Evolutionary conservation across 192 early-diverging fungal genomes (phyloP).

Genomic region (Dissophora ornata): DNA sequence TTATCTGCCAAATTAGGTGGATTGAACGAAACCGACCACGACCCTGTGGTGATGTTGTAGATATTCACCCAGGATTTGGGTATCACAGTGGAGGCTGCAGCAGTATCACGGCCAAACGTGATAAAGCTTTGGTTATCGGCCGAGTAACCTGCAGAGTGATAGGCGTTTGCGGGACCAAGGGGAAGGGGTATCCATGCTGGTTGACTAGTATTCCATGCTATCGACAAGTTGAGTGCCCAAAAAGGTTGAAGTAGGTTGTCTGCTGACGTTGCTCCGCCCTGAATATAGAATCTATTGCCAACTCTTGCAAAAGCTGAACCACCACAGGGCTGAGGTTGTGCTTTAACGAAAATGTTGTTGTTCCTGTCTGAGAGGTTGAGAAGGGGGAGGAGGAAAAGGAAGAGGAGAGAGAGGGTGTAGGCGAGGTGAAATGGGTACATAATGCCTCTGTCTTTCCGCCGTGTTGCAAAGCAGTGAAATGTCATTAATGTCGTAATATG

Average conservation of each 20-base stretch:
- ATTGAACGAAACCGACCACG: conserved; percentile 12
- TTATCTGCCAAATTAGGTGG: conserved; percentile 22
- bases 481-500: background rate
- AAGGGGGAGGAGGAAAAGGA: background rate
- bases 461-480: background rate
- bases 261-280: conserved; percentile 20
- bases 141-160: conserved; percentile 43
- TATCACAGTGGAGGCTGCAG: conserved; percentile 9
- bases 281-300: conserved; percentile 32
- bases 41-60: conserved; percentile 21
- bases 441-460: background rate
- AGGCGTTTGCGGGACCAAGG: conserved; percentile 31
- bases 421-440: background rate
- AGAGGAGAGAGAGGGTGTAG: background rate
- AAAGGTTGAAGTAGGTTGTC: conserved; percentile 25
- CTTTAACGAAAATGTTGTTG: background rate
- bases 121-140: conserved; percentile 39
- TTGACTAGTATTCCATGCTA: conserved; percentile 22
- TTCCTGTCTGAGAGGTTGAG: background rate
- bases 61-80: conserved; percentile 20
- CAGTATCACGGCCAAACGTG: conserved; percentile 43
- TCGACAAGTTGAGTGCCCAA: conserved; percentile 34
- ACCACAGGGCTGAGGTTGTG: conserved; percentile 39
- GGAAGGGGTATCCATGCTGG: conserved; percentile 30
- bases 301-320: conserved; percentile 25